These are phyloP conservation scores for Diaporthe citrichinensis DNA, from an alignment of 2,329 filamentous ascomycete species.

Conservation along the genomic window DNA sequence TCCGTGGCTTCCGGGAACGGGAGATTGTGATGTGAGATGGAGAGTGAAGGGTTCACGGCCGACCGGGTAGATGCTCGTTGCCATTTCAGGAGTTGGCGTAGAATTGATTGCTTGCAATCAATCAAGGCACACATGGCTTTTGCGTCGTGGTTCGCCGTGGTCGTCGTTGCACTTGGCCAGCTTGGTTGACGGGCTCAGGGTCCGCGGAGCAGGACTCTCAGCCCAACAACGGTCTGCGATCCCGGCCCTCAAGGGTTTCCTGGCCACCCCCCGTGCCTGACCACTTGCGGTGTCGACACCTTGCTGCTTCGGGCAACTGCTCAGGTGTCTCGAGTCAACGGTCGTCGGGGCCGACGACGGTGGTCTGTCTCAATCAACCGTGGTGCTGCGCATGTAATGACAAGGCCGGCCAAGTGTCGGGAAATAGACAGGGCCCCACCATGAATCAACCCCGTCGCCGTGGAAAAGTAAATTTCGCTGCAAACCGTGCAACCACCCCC, in stretches of 20 bases:
- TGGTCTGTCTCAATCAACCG: conserved; percentile 4
- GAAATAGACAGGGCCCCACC: conserved; percentile 25
- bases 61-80: conserved; percentile 35
- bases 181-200: not conserved
- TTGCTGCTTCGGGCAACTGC: conserved; percentile 31
- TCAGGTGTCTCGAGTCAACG: conserved; percentile 27
- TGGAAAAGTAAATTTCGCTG: conserved; percentile 20
- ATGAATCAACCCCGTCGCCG: conserved; percentile 10
- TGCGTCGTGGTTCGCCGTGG: not conserved
- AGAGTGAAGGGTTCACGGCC: conserved; percentile 25
- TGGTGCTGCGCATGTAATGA: not conserved
- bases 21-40: conserved; percentile 34
- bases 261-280: not conserved
- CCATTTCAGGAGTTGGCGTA: not conserved
- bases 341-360: conserved; percentile 26
- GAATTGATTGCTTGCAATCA: conserved; percentile 1
- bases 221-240: not conserved
- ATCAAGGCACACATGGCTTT: conserved; percentile 21
- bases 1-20: conserved; percentile 21
- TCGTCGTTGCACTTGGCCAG: not conserved
- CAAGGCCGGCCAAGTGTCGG: conserved; percentile 16
- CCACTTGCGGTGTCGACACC: not conserved
- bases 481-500: not conserved
- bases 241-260: conserved; percentile 18
- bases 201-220: conserved; percentile 20